Percentiles rank a stretch among this genome's conserved stretches.
Evolutionary conservation across 129 eudicot genomes (phyloP).

Genomic region (Flaveria ramosissima): DNA sequence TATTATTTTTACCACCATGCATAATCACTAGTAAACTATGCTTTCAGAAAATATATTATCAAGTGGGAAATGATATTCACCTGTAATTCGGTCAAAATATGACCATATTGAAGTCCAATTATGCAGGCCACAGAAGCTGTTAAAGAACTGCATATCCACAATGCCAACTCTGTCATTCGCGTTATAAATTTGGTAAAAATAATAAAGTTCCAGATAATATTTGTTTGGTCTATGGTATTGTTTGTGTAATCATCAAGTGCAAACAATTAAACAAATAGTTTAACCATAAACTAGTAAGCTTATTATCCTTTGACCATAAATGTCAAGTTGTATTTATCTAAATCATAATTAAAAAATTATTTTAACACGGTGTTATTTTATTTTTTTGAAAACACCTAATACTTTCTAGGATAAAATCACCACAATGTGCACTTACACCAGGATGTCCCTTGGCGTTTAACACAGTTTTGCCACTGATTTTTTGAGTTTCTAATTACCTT

Average conservation of each 20-base stretch:
- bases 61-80: constrained; percentile 32
- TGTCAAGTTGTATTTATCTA: constrained; percentile 7
- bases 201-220: neutral
- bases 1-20: neutral
- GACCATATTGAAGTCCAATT: constrained; percentile 80
- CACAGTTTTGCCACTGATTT: neutral
- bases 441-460: too few relatives aligned
- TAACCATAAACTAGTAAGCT: neutral
- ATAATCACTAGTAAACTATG: constrained; percentile 5
- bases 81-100: constrained; percentile 58
- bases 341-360: neutral
- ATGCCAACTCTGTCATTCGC: constrained; percentile 20
- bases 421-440: too few relatives aligned
- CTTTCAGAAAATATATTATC: constrained; percentile 12
- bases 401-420: too few relatives aligned
- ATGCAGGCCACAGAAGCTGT: constrained; percentile 69
- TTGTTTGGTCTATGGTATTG: neutral
- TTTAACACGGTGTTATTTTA: neutral
- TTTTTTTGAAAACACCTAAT: too few relatives aligned
- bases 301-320: constrained; percentile 3
- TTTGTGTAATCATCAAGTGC: neutral
- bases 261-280: neutral
- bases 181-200: constrained; percentile 1
- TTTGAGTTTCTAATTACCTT: constrained; percentile 46
- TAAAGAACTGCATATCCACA: constrained; percentile 51